Evolutionary conservation across 2,329 filamentous ascomycete species (phyloP).

Genomic region (Fusarium chlamydosporum): DNA sequence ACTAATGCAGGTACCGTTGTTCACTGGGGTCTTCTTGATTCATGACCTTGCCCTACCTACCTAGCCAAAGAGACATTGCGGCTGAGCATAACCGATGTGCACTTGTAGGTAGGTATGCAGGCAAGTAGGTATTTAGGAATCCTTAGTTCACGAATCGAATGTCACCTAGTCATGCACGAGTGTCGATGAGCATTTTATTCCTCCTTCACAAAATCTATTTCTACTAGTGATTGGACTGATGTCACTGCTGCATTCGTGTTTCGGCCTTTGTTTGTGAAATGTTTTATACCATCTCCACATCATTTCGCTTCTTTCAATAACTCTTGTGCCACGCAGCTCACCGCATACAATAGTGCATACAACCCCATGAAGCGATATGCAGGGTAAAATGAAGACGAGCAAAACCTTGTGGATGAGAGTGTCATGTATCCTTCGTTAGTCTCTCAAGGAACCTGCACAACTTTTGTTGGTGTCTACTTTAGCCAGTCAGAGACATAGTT

Average conservation of each 20-base stretch:
- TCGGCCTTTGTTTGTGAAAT: conserved; percentile 18
- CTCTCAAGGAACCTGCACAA: conserved; percentile 29
- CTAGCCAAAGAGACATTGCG: conserved; percentile 26
- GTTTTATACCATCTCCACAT: conserved; percentile 41
- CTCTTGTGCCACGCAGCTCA: conserved; percentile 42
- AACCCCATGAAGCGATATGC: conserved; percentile 43
- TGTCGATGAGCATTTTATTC: conserved; percentile 36
- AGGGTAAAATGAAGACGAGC: conserved; percentile 45
- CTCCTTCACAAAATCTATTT: conserved; percentile 22
- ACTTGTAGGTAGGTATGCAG: neutral
- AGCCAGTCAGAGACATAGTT: conserved; percentile 8
- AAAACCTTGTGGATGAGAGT: conserved; percentile 13
- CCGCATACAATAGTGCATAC: conserved; percentile 40
- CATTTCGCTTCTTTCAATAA: conserved; percentile 42
- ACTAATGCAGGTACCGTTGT: conserved; percentile 45
- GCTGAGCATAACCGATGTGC: conserved; percentile 6
- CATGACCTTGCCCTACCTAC: conserved; percentile 32
- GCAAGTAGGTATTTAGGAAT: neutral
- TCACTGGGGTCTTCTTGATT: conserved; percentile 27
- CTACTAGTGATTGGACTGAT: neutral
- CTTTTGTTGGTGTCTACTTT: conserved; percentile 6
- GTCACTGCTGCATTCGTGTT: conserved; percentile 28
- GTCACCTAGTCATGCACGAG: conserved; percentile 31
- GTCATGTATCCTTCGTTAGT: conserved; percentile 23
- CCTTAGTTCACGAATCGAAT: conserved; percentile 8